phyloP scores from a whole-genome alignment of 202 grass and related monocot species.

The Eragrostis tef region DNA sequence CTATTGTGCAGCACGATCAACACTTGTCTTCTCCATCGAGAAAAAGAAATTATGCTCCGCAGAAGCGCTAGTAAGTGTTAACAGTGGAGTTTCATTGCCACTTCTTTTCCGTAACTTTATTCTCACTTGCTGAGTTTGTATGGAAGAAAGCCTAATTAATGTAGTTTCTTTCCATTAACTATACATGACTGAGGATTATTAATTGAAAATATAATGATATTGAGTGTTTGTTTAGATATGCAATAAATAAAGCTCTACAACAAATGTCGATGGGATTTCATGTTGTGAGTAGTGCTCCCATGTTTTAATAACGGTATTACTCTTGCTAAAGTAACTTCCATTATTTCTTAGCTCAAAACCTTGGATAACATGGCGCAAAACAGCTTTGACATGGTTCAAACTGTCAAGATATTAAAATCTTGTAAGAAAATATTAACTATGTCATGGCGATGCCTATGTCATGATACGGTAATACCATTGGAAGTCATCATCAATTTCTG shows the following conservation, averaged over 20 bases:
- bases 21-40: slow-evolving; percentile 43
- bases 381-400: no score
- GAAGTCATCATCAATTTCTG: neutral
- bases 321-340: neutral
- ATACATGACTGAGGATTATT: neutral
- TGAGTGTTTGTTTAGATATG: neutral
- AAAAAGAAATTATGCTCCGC: slow-evolving; percentile 34
- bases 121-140: neutral
- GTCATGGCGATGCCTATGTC: neutral
- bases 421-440: no score
- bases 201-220: neutral
- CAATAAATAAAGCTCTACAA: neutral
- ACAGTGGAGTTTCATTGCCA: neutral
- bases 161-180: neutral
- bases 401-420: no score
- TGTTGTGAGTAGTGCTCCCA: neutral
- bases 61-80: slow-evolving; percentile 64
- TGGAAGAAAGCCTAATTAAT: neutral
- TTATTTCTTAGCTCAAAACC: neutral
- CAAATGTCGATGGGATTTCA: neutral
- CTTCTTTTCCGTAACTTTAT: slow-evolving; percentile 21
- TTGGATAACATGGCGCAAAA: no score
- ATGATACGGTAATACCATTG: slow-evolving; percentile 12
- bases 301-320: neutral
- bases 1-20: slow-evolving; percentile 16